Percentiles rank a stretch among this genome's conserved stretches.
phyloP scores from a whole-genome alignment of 495 filamentous ascomycete genomes.

The Podospora pseudopauciseta region DNA sequence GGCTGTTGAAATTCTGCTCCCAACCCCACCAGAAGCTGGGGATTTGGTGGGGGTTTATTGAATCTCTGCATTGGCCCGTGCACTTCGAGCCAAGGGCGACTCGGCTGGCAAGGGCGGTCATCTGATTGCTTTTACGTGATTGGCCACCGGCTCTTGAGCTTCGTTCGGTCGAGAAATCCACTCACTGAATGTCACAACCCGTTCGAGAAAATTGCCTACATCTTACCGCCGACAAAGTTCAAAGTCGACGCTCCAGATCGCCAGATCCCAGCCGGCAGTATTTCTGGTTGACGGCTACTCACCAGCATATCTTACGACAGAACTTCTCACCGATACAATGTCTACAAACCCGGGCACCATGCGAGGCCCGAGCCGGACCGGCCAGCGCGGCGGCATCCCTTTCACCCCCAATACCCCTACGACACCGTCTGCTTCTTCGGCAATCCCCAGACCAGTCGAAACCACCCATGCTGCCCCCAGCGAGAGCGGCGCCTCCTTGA shows the following conservation, averaged over 20 bases:
- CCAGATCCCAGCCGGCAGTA: background rate
- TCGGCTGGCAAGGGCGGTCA: slow-evolving; percentile 1
- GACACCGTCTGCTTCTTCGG: slow-evolving; percentile 55
- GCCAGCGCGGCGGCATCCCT: slow-evolving; percentile 63
- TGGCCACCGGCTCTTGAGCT: slow-evolving; percentile 1
- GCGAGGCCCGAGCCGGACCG: slow-evolving; percentile 57
- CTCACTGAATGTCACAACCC: background rate
- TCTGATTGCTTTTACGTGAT: background rate
- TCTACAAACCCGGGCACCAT: slow-evolving; percentile 41
- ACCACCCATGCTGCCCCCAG: slow-evolving; percentile 48
- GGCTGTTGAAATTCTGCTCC: background rate
- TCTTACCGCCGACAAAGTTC: background rate
- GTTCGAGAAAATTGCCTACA: background rate
- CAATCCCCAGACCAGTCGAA: slow-evolving; percentile 83
- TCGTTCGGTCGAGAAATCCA: slow-evolving; percentile 1
- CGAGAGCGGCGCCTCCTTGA: slow-evolving; percentile 71
- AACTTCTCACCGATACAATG: slow-evolving; percentile 21
- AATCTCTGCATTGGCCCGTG: background rate
- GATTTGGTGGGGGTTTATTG: slow-evolving; percentile 1
- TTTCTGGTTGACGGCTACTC: background rate
- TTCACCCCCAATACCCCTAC: slow-evolving; percentile 52
- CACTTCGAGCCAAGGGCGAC: background rate
- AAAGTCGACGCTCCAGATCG: background rate
- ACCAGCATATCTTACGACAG: background rate
- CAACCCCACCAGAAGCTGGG: slow-evolving; percentile 1